These are phyloP conservation scores for Fusarium torreyae DNA, from an alignment of 2,329 filamentous ascomycete species.

Conservation along the genomic window DNA sequence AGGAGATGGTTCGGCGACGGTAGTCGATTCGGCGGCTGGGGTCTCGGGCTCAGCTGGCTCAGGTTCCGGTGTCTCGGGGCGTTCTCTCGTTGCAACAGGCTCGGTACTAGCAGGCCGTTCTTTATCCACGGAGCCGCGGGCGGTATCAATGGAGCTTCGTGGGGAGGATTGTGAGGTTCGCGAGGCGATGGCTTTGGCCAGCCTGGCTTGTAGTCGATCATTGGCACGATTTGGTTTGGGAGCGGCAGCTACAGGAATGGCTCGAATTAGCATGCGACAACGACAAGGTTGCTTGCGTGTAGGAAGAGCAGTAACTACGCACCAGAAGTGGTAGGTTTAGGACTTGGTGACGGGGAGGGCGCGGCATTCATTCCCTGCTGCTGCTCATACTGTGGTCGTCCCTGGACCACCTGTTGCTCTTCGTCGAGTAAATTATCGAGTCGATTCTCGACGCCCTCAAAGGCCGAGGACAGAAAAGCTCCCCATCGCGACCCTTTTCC, in stretches of 20 bases:
- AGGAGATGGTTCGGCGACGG: constrained; percentile 6
- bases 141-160: constrained; percentile 57
- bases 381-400: constrained; percentile 32
- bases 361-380: constrained; percentile 41
- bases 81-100: constrained; percentile 27
- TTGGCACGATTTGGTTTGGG: constrained; percentile 79
- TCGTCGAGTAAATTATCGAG: constrained; percentile 93
- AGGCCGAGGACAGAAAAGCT: constrained; percentile 87
- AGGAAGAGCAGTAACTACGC: not conserved
- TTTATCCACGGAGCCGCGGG: constrained; percentile 51
- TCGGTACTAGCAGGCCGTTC: constrained; percentile 41
- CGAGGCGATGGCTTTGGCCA: constrained; percentile 88
- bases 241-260: constrained; percentile 59
- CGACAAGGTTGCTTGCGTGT: not conserved
- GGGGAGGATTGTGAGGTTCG: constrained; percentile 65
- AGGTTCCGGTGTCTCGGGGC: constrained; percentile 23
- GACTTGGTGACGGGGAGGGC: constrained; percentile 53
- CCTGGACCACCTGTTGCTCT: constrained; percentile 56
- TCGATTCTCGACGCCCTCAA: constrained; percentile 93
- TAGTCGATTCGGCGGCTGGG: constrained; percentile 11
- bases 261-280: constrained; percentile 14
- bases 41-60: constrained; percentile 29
- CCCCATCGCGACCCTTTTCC: constrained; percentile 77
- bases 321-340: constrained; percentile 36
- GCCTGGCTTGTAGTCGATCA: constrained; percentile 88